Evolutionary conservation across 495 filamentous ascomycete species (phyloP).

Genomic region (Platismatia glauca): DNA sequence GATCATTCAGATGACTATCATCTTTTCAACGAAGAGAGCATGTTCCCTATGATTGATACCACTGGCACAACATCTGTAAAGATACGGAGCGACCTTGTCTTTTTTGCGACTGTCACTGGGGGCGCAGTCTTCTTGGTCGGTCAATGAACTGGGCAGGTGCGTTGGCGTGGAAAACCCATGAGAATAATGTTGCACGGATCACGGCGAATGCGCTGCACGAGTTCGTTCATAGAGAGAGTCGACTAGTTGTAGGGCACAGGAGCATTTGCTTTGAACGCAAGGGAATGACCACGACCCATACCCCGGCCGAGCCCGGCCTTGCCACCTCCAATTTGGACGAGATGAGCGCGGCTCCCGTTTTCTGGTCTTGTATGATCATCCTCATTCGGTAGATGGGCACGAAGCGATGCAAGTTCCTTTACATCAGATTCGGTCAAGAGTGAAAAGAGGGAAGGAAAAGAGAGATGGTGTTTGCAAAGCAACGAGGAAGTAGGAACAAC

Average conservation of each 20-base stretch:
- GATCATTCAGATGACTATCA: background rate
- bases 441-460: background rate
- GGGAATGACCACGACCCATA: too few species aligned
- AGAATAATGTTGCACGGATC: background rate
- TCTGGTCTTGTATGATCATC: too few species aligned
- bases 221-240: background rate
- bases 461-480: background rate
- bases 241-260: too few species aligned
- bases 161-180: background rate
- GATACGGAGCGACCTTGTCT: background rate
- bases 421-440: background rate
- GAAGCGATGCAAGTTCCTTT: background rate
- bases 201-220: background rate
- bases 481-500: too few species aligned
- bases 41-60: background rate
- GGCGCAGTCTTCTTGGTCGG: background rate
- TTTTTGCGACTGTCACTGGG: background rate
- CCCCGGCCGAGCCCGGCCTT: too few species aligned
- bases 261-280: background rate
- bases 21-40: background rate
- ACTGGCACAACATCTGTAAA: background rate
- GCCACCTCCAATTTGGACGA: too few species aligned
- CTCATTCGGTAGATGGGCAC: background rate
- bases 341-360: too few species aligned
- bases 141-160: background rate